Evolutionary conservation across 1,284 basidiomycete genomes (phyloP).

Genomic region (Ceratobasidium sp.): DNA sequence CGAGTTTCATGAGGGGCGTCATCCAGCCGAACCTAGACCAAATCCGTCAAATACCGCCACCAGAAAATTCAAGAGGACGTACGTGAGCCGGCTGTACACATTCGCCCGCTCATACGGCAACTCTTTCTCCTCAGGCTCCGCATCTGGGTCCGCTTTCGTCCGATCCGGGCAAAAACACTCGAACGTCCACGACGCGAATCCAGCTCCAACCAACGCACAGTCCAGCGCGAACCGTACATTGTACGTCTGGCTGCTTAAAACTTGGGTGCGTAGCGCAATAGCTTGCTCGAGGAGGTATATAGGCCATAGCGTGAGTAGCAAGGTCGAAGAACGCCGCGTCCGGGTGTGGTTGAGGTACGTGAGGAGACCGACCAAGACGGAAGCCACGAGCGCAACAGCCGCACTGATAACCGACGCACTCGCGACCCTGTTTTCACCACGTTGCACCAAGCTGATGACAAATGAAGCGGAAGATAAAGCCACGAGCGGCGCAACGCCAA

Average conservation of each 20-base stretch:
- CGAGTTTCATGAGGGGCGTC: conserved; percentile 69
- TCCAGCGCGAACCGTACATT: conserved; percentile 58
- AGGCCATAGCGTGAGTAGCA: conserved; percentile 86
- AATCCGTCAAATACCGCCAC: no score
- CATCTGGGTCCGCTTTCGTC: conserved; percentile 47
- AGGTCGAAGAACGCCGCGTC: conserved; percentile 75
- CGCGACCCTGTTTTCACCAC: neutral
- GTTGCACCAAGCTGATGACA: conserved; percentile 52
- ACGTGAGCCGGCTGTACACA: conserved; percentile 63
- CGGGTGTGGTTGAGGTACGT: conserved; percentile 72
- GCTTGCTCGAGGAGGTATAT: conserved; percentile 62
- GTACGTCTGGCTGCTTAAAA: conserved; percentile 50
- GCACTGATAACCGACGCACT: conserved; percentile 49
- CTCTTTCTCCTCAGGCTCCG: conserved; percentile 56
- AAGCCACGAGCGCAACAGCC: conserved; percentile 61
- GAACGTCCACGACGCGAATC: conserved; percentile 65
- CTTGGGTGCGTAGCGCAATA: conserved; percentile 68
- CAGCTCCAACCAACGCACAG: conserved; percentile 59
- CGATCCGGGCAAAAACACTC: conserved; percentile 77
- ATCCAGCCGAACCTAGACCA: conserved; percentile 70
- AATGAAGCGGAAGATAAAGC: conserved; percentile 55
- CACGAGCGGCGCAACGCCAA: conserved; percentile 57
- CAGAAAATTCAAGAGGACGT: conserved; percentile 22
- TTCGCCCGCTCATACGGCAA: conserved; percentile 83
- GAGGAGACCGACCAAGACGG: conserved; percentile 63